Evolutionary conservation across 2,329 filamentous ascomycete species (phyloP).

Genomic region (Cladosporium sphaerospermum): DNA sequence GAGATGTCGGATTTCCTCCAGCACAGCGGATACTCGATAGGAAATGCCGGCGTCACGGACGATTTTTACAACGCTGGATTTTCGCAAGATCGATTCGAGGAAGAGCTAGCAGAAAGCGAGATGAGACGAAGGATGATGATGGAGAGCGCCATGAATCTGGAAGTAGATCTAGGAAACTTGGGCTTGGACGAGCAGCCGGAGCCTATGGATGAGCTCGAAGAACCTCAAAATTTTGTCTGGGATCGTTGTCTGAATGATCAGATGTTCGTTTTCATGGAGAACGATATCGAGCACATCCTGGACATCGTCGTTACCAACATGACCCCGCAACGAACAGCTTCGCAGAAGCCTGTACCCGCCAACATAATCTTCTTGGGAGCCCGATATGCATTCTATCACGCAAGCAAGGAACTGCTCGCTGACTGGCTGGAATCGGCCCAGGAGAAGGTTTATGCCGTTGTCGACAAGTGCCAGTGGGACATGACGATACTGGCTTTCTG

Average conservation of each 20-base stretch:
- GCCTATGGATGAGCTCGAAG: conserved; percentile 78
- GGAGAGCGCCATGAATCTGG: conserved; percentile 93
- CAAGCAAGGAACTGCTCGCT: conserved; percentile 74
- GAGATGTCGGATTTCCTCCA: conserved; percentile 95
- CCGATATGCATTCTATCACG: conserved; percentile 93
- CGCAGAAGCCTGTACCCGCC: conserved; percentile 95
- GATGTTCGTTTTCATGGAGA: conserved; percentile 99
- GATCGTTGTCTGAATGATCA: conserved; percentile 90
- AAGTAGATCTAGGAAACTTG: conserved; percentile 92
- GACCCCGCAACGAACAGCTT: conserved; percentile 89
- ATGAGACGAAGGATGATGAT: conserved; percentile 97
- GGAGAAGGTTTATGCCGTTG: conserved; percentile 93
- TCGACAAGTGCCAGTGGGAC: conserved; percentile 96
- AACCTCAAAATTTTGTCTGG: conserved; percentile 94
- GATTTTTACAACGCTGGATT: conserved; percentile 95
- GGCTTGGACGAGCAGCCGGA: conserved; percentile 94
- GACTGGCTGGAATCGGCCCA: conserved; percentile 79
- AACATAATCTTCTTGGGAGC: conserved; percentile 96
- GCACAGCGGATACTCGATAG: conserved; percentile 87
- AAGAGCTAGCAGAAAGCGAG: conserved; percentile 95
- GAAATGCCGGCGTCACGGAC: conserved; percentile 66
- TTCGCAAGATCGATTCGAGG: conserved; percentile 88
- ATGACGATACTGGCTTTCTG: conserved; percentile 99
- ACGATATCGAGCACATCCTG: conserved; percentile 82
- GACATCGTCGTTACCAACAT: conserved; percentile 97